phyloP scores from a whole-genome alignment of 1,139 yeast genomes.

The Geotrichum carabidarum region DNA sequence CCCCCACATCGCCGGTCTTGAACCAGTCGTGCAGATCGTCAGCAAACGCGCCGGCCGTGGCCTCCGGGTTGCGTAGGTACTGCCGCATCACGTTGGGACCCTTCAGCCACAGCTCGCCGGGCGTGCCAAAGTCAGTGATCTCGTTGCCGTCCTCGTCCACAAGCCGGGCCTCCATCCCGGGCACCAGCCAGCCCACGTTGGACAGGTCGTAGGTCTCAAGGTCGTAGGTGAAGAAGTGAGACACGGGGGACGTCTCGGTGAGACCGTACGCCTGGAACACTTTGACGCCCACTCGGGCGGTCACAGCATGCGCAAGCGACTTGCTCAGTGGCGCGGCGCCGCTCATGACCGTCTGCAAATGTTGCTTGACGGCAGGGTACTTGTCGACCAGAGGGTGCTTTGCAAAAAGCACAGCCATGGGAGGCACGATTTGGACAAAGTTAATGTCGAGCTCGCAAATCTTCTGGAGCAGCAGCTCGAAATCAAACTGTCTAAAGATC shows the following conservation, averaged over 20 bases:
- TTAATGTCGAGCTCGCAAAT: slow-evolving; percentile 31
- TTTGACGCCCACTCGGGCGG: slow-evolving; percentile 23
- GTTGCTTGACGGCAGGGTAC: slow-evolving; percentile 28
- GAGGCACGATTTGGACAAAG: slow-evolving; percentile 37
- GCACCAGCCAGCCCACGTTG: slow-evolving; percentile 47
- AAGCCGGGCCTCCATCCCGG: slow-evolving; percentile 46
- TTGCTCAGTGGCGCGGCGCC: slow-evolving; percentile 42
- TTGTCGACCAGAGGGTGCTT: slow-evolving; percentile 37
- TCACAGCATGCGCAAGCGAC: slow-evolving; percentile 29
- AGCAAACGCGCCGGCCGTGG: slow-evolving; percentile 45
- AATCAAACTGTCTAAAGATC: slow-evolving; percentile 35
- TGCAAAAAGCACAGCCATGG: slow-evolving; percentile 39
- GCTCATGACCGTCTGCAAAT: slow-evolving; percentile 28
- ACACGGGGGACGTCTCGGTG: slow-evolving; percentile 45
- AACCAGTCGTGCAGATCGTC: slow-evolving; percentile 59
- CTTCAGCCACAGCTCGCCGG: slow-evolving; percentile 59
- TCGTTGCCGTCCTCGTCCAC: slow-evolving; percentile 45
- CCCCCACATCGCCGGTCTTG: slow-evolving; percentile 72
- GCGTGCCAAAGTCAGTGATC: slow-evolving; percentile 50
- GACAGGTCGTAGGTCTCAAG: slow-evolving; percentile 24
- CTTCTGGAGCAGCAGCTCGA: slow-evolving; percentile 31
- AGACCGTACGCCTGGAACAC: slow-evolving; percentile 69
- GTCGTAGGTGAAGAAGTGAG: slow-evolving; percentile 26
- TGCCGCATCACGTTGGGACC: slow-evolving; percentile 66
- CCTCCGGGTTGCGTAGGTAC: slow-evolving; percentile 54